Base-by-base conservation (phyloP, 352 stramenopile genomes). In the Stephanocyclus meneghinianus region DNA sequence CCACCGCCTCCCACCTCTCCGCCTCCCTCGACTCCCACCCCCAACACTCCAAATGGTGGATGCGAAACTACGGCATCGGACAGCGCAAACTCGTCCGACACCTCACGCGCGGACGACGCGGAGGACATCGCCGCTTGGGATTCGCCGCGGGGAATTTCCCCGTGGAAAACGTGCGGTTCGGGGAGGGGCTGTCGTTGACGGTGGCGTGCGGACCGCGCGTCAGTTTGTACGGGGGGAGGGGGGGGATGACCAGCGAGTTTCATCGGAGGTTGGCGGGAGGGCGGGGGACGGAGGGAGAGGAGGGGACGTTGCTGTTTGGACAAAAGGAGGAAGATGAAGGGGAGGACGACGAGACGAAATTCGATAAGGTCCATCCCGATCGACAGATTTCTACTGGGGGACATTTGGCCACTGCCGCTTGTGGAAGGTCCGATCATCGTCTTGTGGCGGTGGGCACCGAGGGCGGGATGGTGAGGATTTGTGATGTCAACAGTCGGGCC, bases 361-460 rank as follows among this genome's bases (percentile, higher is more conserved):
- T 32, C 0, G 13, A 35, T 0, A 11, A 35, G 0, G n/a, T 91
- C 51, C 57, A 71, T 51, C 48, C 87, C 15, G 87, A 92, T 81
- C 73, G 85, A 59, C 67, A 87, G 11, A 72, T 93, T 29, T 79
- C 79, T 26, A 90, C 84, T 6, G 84, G 84, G 32, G 87, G 87
- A 21, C 71, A 87, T 51, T 48, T 89, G 30, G 77, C 86, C 5
- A 66, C 77, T 11, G 80, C 76, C 69, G 88, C 57, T 29, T 40
- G 64, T 1, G 84, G 86, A 76, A 76, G 86, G 6, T 78, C 76
- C 44, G 88, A 93, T 78, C 77, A 80, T 32, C 72, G 78, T 15
- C 71, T 93, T 50, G 60, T 93, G 40, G 88, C 86, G 0, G 80
- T 92, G 35, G 88, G 86, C 4, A 89, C 76, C 0, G 83, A 91